Evolutionary conservation across 192 early-diverging fungal species (phyloP), one percentile per base, ranked within the genome.

Genomic region (Jimgerdemannia flammicorona): DNA sequence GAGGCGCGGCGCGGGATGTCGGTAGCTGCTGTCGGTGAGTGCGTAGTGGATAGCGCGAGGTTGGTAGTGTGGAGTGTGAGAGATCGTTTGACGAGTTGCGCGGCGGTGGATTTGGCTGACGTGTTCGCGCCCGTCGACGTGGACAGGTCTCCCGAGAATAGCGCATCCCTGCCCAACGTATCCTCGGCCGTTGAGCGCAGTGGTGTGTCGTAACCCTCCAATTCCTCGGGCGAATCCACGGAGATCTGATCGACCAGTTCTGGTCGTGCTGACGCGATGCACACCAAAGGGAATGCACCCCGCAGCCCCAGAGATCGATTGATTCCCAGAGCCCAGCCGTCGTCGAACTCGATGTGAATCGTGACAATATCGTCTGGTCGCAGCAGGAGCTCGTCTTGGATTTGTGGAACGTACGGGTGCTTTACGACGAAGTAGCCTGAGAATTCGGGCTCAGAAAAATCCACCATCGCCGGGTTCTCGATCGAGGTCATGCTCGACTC

Each of bases 311-410:
- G 92, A 64, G 84, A 87, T 74, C 89, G 76, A 81, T 95, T 96
- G 70, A 89, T 81, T 40, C 95, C 95, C 3, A 95, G 84, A 29
- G 92, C 95, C 95, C 95, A 97, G 7, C 95, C 95, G 77, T 97
- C 95, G 75, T 95, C 94, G 84, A 94, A 97, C 20, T 85, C 86
- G 76, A 87, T 83, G 17, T 88, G 85, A 19, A 96, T 70, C 41
- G 86, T 88, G 6, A 96, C 88, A 72, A 90, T 86, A 75, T 96
- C 95, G 70, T 90, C 92, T 4, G 80, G 73, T n/a, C 85, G 79
- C 40, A 96, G 79, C 65, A 85, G 86, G 68, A 96, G 82, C 83
- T 96, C 95, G 81, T 96, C 95, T 18, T 86, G 86, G 70, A 92
- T 86, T 69, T 88, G 86, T 0, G 93, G 80, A 66, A 88, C 86